These are phyloP conservation scores for Metroxylon sagu DNA, from an alignment of 176 grass and related monocot genomes.

Conservation along the genomic window DNA sequence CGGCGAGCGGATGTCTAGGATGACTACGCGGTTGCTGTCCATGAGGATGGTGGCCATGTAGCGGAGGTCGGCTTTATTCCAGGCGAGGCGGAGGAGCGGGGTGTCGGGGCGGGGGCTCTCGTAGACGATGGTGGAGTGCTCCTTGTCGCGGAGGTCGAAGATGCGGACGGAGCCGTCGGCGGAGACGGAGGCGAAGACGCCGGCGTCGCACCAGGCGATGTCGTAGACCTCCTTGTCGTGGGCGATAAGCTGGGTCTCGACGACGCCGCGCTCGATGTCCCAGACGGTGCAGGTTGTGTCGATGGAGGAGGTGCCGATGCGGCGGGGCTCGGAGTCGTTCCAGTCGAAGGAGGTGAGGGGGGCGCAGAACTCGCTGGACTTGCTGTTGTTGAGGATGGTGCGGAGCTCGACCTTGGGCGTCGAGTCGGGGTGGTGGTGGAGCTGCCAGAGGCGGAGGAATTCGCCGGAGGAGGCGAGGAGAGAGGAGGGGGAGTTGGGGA, in stretches of 20 bases:
- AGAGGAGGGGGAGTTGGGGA: slow-evolving; percentile 14
- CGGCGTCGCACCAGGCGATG: slow-evolving; percentile 91
- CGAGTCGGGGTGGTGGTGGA: slow-evolving; percentile 34
- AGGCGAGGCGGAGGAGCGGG: slow-evolving; percentile 76
- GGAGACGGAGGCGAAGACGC: slow-evolving; percentile 80
- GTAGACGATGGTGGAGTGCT: slow-evolving; percentile 94
- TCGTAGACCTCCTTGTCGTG: slow-evolving; percentile 99
- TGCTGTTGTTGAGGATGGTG: slow-evolving; percentile 78
- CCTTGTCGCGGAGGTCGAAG: slow-evolving; percentile 95
- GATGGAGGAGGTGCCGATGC: slow-evolving; percentile 83
- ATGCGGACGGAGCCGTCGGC: slow-evolving; percentile 93
- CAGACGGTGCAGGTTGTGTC: slow-evolving; percentile 98
- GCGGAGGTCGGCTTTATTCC: slow-evolving; percentile 66
- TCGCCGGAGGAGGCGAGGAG: slow-evolving; percentile 87
- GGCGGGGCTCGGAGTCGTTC: slow-evolving; percentile 73
- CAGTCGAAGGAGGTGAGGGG: slow-evolving; percentile 97
- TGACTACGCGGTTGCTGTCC: slow-evolving; percentile 83
- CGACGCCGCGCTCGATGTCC: slow-evolving; percentile 83
- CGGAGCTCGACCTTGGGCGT: slow-evolving; percentile 42
- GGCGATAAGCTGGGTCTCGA: slow-evolving; percentile 99
- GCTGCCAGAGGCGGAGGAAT: slow-evolving; percentile 63
- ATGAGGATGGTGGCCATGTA: slow-evolving; percentile 92
- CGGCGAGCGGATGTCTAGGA: slow-evolving; percentile 85
- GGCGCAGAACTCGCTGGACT: slow-evolving; percentile 76
- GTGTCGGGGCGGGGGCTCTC: slow-evolving; percentile 91